A percentile compares a stretch with the other conserved stretches of the same genome.
These are phyloP conservation scores for Rhododendron ferrugineum DNA, from an alignment of 148 eudicot species.

Conservation along the genomic window DNA sequence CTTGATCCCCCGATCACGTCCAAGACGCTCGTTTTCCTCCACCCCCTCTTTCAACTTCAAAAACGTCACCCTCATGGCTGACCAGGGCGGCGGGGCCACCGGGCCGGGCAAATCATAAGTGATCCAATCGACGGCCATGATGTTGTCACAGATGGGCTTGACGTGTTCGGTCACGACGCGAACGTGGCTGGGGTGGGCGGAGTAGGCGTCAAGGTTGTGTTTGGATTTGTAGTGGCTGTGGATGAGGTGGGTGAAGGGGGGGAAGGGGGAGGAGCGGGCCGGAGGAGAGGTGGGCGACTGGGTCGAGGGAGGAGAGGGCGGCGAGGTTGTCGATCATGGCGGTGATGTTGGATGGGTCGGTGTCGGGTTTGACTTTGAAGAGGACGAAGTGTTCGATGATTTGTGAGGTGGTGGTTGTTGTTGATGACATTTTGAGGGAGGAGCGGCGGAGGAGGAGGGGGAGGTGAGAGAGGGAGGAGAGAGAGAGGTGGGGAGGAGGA, in stretches of 20 bases:
- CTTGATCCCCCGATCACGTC: conserved; percentile 49
- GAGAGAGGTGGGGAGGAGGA: not conserved
- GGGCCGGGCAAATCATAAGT: conserved; percentile 20
- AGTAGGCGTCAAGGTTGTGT: conserved; percentile 47
- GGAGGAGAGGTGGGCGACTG: conserved; percentile 47
- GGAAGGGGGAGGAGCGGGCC: conserved; percentile 39
- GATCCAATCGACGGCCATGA: conserved; percentile 91
- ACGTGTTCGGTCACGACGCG: conserved; percentile 44
- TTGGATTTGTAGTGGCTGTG: conserved; percentile 62
- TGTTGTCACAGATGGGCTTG: conserved; percentile 56
- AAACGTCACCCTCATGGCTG: conserved; percentile 61
- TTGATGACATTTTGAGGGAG: conserved; percentile 35
- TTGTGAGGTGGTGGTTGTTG: not conserved
- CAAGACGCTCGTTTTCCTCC: conserved; percentile 48
- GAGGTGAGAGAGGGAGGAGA: conserved; percentile 8
- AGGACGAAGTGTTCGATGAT: conserved; percentile 76
- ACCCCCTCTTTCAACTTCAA: conserved; percentile 59
- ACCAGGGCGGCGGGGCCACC: conserved; percentile 28
- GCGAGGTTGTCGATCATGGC: conserved; percentile 56
- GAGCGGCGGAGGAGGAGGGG: conserved; percentile 13
- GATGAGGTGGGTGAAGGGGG: conserved; percentile 65
- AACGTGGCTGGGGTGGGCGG: conserved; percentile 57
- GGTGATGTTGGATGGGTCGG: conserved; percentile 35
- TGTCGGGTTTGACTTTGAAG: conserved; percentile 50
- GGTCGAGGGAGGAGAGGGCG: conserved; percentile 43